phyloP scores from a whole-genome alignment of 768 basidiomycete species.

The Crepidotus variabilis region DNA sequence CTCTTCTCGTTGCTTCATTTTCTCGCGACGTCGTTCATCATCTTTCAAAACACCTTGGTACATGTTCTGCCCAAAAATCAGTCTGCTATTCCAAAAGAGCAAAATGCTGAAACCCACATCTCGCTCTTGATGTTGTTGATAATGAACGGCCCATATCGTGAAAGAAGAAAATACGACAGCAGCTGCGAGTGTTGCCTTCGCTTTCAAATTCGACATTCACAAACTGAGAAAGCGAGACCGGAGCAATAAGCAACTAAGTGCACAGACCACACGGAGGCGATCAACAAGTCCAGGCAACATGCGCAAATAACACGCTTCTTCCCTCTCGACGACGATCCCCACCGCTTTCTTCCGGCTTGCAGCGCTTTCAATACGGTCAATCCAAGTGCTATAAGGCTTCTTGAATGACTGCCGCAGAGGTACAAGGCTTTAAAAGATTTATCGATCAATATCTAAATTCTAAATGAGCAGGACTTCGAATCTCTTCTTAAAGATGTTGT shows the following conservation, averaged over 20 bases:
- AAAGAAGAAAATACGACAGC: conserved; percentile 61
- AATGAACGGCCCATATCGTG: conserved; percentile 89
- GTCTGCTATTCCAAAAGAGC: background rate
- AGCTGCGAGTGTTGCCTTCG: conserved; percentile 70
- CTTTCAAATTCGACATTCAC: conserved; percentile 56
- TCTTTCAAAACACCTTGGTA: conserved; percentile 87
- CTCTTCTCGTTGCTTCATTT: conserved; percentile 63
- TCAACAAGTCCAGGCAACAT: conserved; percentile 24
- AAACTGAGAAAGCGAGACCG: background rate
- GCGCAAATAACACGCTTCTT: conserved; percentile 32
- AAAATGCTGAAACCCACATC: conserved; percentile 46
- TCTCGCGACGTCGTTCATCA: conserved; percentile 75
- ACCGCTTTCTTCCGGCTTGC: conserved; percentile 8
- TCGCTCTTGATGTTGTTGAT: conserved; percentile 77
- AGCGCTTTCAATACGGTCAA: background rate
- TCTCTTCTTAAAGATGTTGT: conserved; percentile 77
- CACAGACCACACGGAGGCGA: conserved; percentile 16
- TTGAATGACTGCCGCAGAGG: conserved; percentile 41
- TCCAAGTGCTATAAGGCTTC: background rate
- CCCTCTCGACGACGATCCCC: conserved; percentile 12
- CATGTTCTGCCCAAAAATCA: conserved; percentile 60
- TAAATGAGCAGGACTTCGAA: conserved; percentile 67
- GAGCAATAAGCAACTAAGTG: conserved; percentile 6
- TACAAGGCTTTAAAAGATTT: conserved; percentile 17
- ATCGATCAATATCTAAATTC: background rate